These are phyloP conservation scores for Lecanicillium sp. DNA, from an alignment of 2,329 filamentous ascomycete genomes.

Conservation along the genomic window DNA sequence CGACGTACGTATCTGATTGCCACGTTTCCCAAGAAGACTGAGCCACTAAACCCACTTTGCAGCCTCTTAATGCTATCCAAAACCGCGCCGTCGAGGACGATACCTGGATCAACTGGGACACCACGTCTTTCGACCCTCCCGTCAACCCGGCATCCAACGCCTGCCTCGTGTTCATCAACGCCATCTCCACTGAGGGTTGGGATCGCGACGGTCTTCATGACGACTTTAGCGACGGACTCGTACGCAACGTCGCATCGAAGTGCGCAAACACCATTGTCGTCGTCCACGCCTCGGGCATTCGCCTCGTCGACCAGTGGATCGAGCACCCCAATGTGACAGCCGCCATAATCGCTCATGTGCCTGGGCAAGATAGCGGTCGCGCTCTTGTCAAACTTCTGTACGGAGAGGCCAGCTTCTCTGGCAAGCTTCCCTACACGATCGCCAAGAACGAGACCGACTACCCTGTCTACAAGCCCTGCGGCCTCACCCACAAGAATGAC, in stretches of 20 bases:
- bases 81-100: slow-evolving; percentile 45
- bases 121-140: slow-evolving; percentile 25
- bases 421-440: slow-evolving; percentile 58
- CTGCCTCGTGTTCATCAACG: slow-evolving; percentile 77
- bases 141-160: slow-evolving; percentile 45
- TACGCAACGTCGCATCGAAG: slow-evolving; percentile 52
- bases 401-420: slow-evolving; percentile 47
- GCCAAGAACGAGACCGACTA: slow-evolving; percentile 50
- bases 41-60: slow-evolving; percentile 21
- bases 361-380: slow-evolving; percentile 59
- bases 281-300: slow-evolving; percentile 56
- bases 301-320: slow-evolving; percentile 58
- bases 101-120: slow-evolving; percentile 49
- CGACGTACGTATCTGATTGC: slow-evolving; percentile 30
- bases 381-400: slow-evolving; percentile 52
- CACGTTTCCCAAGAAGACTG: slow-evolving; percentile 13
- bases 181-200: slow-evolving; percentile 72
- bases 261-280: slow-evolving; percentile 59
- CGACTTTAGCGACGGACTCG: slow-evolving; percentile 55
- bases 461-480: slow-evolving; percentile 37
- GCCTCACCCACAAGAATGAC: slow-evolving; percentile 25
- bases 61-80: slow-evolving; percentile 54
- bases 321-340: slow-evolving; percentile 60
- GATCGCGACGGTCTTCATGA: slow-evolving; percentile 62
- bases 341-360: slow-evolving; percentile 56